Base-by-base conservation (phyloP, 345 rosid species). In the Populus davidiana region DNA sequence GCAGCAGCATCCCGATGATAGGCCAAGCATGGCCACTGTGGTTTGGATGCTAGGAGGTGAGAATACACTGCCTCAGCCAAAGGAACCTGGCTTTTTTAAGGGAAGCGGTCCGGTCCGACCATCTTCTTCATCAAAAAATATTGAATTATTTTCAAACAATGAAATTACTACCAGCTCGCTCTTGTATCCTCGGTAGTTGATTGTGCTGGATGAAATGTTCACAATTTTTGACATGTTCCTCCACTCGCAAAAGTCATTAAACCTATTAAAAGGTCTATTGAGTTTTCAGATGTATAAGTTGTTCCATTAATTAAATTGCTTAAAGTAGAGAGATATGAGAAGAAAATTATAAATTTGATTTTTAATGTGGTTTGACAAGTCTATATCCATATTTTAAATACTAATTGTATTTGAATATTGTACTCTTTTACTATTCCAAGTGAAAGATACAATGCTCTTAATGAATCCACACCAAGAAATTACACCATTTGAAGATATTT, bases 1-100 rank as follows among this genome's bases (percentile, higher is more conserved):
- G 61, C 61, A 52, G n/a, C 61, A 52, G n/a, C n/a, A 21, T 52
- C 61, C 61, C 1, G n/a, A 52, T 4, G 61, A 52, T 14, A 14
- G n/a, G 61, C 61, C 61, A 52, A 64, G 18, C 44, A 23, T 64
- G 33, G 36, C 10, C 12, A 7, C 16, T 8, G 36, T 64, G 68
- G 68, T 64, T 23, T 21, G 8, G 70, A 67, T 67, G 70, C 35
- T 67, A 18, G 70, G 70, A 33, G 70, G 70, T 35, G 70, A 67
- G 25, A 67, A 35, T 33, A 41, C 70, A 12, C 35, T 67, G 21
- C 23, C 23, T 33, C 38, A 17, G 43, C 44, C 43, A 1, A 23
- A 25, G 29, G 68, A 64, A 16, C 68, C 68, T 29, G 35, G 4
- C 35, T 33, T 21, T 33, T 11, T 67, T 18, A 33, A 67, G 38